Conservation (phyloP, 805 yeast species). For the Nakazawaea ernobii region DNA sequence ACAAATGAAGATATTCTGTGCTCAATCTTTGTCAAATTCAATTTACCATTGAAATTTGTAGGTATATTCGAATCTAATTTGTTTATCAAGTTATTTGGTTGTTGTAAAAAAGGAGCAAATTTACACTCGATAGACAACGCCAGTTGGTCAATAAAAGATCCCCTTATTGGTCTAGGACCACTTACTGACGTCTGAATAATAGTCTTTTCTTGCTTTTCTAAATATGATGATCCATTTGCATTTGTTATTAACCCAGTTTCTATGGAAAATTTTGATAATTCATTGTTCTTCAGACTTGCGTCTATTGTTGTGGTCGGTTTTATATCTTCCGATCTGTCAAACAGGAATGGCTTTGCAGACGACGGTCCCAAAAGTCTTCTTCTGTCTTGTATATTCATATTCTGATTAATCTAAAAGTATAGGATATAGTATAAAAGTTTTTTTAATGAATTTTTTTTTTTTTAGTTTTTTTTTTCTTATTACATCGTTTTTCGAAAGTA, state of each 20-base stretch:
- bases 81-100: constrained; percentile 26
- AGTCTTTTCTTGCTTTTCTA: constrained; percentile 57
- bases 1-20: constrained; percentile 39
- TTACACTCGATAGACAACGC: constrained; percentile 55
- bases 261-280: constrained; percentile 41
- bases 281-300: constrained; percentile 16
- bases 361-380: constrained; percentile 83
- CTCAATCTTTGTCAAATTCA: constrained; percentile 33
- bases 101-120: constrained; percentile 44
- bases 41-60: constrained; percentile 21
- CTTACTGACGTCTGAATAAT: constrained; percentile 66
- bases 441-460: constrained; percentile 4
- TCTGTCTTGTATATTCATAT: constrained; percentile 54
- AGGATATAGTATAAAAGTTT: background rate
- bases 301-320: constrained; percentile 8
- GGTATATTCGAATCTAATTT: constrained; percentile 11
- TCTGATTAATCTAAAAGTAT: background rate
- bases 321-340: constrained; percentile 22
- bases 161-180: constrained; percentile 86
- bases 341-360: constrained; percentile 49
- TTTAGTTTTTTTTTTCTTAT: background rate
- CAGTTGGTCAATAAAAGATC: constrained; percentile 64
- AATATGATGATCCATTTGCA: constrained; percentile 77
- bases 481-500: no score
- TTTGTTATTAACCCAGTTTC: constrained; percentile 62